phyloP scores from a whole-genome alignment of 176 grass and related monocot species.

The Oryza nivara region DNA sequence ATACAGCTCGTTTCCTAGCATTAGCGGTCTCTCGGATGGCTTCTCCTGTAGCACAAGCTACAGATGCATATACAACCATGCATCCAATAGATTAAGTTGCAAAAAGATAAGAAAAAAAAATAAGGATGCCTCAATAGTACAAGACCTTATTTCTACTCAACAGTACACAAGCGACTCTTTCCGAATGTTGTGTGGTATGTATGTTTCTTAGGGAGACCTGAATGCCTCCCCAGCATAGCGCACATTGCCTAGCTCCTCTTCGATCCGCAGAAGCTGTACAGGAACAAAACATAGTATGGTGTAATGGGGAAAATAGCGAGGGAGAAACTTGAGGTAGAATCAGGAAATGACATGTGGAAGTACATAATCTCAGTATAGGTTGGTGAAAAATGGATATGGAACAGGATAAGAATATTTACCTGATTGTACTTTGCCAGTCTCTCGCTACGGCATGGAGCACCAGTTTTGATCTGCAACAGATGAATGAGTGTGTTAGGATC shows the following conservation, averaged over 20 bases:
- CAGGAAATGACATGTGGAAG: not conserved
- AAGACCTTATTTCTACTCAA: constrained; percentile 56
- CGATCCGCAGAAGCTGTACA: constrained; percentile 75
- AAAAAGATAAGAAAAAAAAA: constrained; percentile 9
- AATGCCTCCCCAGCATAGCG: constrained; percentile 79
- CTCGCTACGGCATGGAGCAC: constrained; percentile 92
- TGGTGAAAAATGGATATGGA: not conserved
- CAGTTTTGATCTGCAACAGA: constrained; percentile 86
- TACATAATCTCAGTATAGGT: not conserved
- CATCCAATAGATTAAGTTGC: constrained; percentile 15
- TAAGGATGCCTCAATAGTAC: constrained; percentile 19
- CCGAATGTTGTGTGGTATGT: not conserved
- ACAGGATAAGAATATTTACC: constrained; percentile 44
- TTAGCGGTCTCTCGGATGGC: not conserved
- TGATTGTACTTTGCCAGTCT: constrained; percentile 95
- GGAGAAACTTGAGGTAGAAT: not conserved
- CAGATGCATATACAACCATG: not conserved
- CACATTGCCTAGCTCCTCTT: constrained; percentile 92
- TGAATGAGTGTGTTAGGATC: constrained; percentile 12
- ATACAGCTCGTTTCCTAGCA: not conserved
- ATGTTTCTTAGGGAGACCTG: constrained; percentile 65
- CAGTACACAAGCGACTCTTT: constrained; percentile 5
- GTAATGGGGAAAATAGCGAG: not conserved
- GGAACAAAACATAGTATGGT: not conserved
- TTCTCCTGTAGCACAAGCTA: not conserved